phyloP scores from a whole-genome alignment of 352 stramenopile species.

The Pythium sp. region DNA sequence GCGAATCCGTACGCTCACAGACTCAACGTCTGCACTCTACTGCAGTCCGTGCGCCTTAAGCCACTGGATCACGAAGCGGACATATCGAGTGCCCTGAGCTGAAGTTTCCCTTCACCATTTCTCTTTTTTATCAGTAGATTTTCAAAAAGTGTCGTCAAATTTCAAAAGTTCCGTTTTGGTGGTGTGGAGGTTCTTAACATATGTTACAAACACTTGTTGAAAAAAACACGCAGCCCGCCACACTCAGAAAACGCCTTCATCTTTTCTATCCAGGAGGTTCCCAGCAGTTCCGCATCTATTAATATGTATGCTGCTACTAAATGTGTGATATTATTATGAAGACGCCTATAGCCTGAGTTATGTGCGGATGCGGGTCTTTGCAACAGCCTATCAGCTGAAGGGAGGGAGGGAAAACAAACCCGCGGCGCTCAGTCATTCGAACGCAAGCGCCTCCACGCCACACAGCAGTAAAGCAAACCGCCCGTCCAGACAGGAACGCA shows the following conservation, averaged over 20 bases:
- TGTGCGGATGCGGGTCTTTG: conserved; percentile 43
- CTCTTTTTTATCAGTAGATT: too few species aligned
- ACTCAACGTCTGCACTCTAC: too few species aligned
- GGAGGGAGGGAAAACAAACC: conserved; percentile 7
- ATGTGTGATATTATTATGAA: not conserved
- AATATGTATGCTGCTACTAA: not conserved
- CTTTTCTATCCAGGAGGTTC: not conserved
- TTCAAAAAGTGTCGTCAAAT: too few species aligned
- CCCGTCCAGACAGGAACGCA: not conserved
- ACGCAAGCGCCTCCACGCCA: conserved; percentile 25
- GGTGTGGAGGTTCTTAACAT: not conserved
- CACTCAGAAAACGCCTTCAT: not conserved
- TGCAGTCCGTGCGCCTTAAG: too few species aligned
- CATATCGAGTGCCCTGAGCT: too few species aligned
- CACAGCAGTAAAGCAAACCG: conserved; percentile 11
- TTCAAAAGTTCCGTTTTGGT: not conserved
- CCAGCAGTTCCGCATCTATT: not conserved
- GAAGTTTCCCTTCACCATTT: too few species aligned
- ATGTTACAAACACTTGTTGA: not conserved
- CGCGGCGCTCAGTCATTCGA: conserved; percentile 17
- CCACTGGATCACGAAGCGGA: too few species aligned
- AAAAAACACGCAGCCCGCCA: conserved; percentile 1
- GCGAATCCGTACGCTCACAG: too few species aligned
- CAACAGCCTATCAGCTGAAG: conserved; percentile 27
- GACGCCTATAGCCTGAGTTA: not conserved